These are phyloP conservation scores for Miscanthus sacchariflorus DNA, from an alignment of 202 grass and related monocot species.

Conservation along the genomic window DNA sequence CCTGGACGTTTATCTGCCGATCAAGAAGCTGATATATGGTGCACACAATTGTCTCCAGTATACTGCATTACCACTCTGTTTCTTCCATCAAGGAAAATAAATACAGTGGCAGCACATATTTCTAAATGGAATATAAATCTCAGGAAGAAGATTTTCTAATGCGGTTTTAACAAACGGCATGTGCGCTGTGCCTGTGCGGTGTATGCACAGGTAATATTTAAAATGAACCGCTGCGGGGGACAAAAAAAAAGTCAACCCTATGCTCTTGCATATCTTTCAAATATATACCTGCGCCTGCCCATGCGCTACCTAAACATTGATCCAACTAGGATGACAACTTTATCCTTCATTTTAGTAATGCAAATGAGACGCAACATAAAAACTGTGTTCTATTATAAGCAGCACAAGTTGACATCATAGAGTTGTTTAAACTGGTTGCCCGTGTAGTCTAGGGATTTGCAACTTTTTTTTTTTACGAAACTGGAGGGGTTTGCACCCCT, in stretches of 20 bases:
- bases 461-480: conserved; percentile 9
- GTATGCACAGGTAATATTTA: conserved; percentile 20
- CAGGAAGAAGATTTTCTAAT: conserved; percentile 18
- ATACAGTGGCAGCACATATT: background rate
- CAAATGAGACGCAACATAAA: background rate
- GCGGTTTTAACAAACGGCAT: conserved; percentile 23
- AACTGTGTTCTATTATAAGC: conserved; percentile 17
- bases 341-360: conserved; percentile 34
- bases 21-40: background rate
- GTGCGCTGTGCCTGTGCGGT: conserved; percentile 39
- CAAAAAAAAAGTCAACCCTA: conserved; percentile 17
- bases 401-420: background rate
- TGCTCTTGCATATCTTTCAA: conserved; percentile 22
- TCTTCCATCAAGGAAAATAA: background rate
- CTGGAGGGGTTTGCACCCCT: no score
- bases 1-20: background rate
- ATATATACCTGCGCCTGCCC: conserved; percentile 15
- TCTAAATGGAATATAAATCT: background rate
- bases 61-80: background rate
- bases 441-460: conserved; percentile 48
- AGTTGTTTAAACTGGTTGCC: conserved; percentile 15
- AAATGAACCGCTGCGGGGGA: background rate
- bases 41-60: background rate
- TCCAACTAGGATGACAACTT: conserved; percentile 38
- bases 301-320: conserved; percentile 40